Evolutionary conservation across 306 rosid species (phyloP), one percentile per base, ranked within the genome.

Genomic region (Astragalus membranaceus): DNA sequence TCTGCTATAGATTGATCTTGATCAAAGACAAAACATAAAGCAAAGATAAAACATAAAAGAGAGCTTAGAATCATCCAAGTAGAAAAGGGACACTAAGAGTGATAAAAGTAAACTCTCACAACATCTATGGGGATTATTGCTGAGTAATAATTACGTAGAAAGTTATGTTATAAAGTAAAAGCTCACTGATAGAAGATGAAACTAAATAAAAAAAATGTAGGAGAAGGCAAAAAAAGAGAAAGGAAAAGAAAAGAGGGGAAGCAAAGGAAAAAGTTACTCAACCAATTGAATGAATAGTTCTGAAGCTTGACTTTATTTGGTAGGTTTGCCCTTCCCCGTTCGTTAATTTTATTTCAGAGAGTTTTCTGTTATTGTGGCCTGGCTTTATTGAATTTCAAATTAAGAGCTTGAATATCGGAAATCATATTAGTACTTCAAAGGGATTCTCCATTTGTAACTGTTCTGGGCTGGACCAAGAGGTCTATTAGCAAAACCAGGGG

Each of bases 71-170:
- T 44, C 72, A 74, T 59, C 80, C 73, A 65, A 74, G 59, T 65
- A 54, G 69, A 75, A 78, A 80, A 79, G 80, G 54, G 66, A 65
- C 47, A 29, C 55, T 49, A 73, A 73, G 57, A 12, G 79, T 53
- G 50, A 64, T 56, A 71, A 85, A 84, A 85, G 85, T 79, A 53
- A 44, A 54, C 79, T 30, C 78, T 74, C 56, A 48, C 44, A 61
- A 74, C 57, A 77, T 75, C 53, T 71, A 64, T 64, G 29, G 78
- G 71, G 79, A 75, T 75, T 55, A 81, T 82, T 78, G 85, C 82
- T 81, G 82, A 79, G 90, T 85, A 85, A 84, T 88, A 61, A 83
- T 85, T 83, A 82, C 79, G 83, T 82, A 77, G 75, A 86, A 88
- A 85, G 88, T 82, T 86, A 64, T 70, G 51, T 72, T 63, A 61